Percentiles rank a stretch among this genome's conserved stretches.
These are phyloP conservation scores for Didymella glomerata DNA, from an alignment of 2,329 filamentous ascomycete species.

Conservation along the genomic window DNA sequence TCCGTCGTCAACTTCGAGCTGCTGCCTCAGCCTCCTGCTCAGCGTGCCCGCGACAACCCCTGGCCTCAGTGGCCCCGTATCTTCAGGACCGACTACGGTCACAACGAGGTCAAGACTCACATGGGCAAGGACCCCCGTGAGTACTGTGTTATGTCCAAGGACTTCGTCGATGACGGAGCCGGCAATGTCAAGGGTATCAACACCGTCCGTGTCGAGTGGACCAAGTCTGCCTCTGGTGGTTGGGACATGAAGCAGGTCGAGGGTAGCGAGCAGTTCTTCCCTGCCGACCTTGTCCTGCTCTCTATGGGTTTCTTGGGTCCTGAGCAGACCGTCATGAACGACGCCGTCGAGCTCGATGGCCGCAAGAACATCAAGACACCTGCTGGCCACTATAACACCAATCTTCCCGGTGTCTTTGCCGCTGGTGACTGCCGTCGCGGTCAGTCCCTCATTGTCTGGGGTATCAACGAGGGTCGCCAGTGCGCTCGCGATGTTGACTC, in stretches of 20 bases:
- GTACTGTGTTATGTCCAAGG: constrained; percentile 98
- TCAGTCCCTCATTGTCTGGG: constrained; percentile 96
- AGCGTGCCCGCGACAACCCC: constrained; percentile 92
- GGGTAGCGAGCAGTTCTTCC: constrained; percentile 94
- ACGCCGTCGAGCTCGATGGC: constrained; percentile 88
- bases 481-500: constrained; percentile 90
- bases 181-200: constrained; percentile 96
- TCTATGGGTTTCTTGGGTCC: constrained; percentile 98
- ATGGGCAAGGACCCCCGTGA: constrained; percentile 96
- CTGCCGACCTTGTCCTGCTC: constrained; percentile 89
- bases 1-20: constrained; percentile 97
- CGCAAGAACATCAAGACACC: constrained; percentile 97
- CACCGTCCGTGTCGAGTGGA: constrained; percentile 95
- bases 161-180: constrained; percentile 88
- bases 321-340: constrained; percentile 85
- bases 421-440: constrained; percentile 95
- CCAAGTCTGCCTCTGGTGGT: constrained; percentile 83
- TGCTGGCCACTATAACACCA: constrained; percentile 86
- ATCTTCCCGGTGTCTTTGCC: constrained; percentile 86
- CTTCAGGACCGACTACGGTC: constrained; percentile 98
- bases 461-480: constrained; percentile 96
- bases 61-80: constrained; percentile 99
- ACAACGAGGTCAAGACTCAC: constrained; percentile 94
- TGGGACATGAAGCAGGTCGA: constrained; percentile 99
- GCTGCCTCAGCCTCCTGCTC: constrained; percentile 86